Base-by-base conservation (phyloP, 805 yeast genomes). In the Wickerhamiella sorbophila region DNA sequence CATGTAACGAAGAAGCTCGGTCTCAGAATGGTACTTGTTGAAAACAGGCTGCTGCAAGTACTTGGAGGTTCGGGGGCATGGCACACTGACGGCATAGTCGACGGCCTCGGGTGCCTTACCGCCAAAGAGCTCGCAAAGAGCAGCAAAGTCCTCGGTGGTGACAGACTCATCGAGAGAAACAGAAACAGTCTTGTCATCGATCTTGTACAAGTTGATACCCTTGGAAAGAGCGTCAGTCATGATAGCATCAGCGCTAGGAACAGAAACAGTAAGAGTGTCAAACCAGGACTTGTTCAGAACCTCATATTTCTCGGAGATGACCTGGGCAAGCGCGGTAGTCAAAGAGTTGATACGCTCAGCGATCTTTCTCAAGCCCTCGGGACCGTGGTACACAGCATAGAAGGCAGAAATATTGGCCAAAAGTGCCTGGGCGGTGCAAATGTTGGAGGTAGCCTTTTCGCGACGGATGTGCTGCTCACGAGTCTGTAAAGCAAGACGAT, bases 391-490 rank as follows among this genome's bases (percentile, higher is more conserved):
- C 24, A 91, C 94, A 4, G 87, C 95, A 59, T 88, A 91, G 74
- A 81, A 85, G 20, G 96, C 86, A 18, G 96, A 78, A 66, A 91
- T 85, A 60, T 91, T 91, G 16, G 98, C 98, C 48, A 91, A 67
- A 43, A 91, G 69, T 19, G 96, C 96, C 67, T 91, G 98, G 6
- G 98, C 95, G 16, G 98, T 91, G 66, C 98, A 91, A 45, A 91
- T 91, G 60, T 91, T 91, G 24, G 95, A 85, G 16, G 98, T 91
- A 14, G 98, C 98, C 64, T 83, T 87, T 60, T 91, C 98, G 61
- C 98, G 75, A 62, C 87, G 83, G 58, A 91, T 91, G 61, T 91
- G 98, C 61, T 91, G 98, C 62, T 91, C 98, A 65, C 98, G 80
- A 4, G 98, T 91, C 67, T 91, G 98, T 52, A 91, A 71, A 3